phyloP scores from a whole-genome alignment of 225 moss, liverwort and hornwort genomes.

The Rhytidiadelphus loreus region DNA sequence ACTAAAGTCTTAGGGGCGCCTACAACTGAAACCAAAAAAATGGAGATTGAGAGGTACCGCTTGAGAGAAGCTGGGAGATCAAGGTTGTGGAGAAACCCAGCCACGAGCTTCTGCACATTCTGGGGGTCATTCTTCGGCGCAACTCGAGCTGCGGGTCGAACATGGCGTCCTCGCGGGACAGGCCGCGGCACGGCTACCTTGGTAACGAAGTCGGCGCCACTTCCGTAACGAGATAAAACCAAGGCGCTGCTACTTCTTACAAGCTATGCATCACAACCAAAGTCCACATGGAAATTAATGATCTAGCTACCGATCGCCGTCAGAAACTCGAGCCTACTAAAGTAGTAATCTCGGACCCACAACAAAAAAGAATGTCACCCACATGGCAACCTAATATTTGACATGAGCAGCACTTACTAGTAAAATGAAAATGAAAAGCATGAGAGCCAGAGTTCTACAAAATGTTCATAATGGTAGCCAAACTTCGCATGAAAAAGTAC shows the following conservation, averaged over 20 bases:
- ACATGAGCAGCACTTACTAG: not conserved
- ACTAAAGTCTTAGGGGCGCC: too few species aligned
- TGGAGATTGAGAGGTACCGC: not conserved
- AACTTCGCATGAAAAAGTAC: not conserved
- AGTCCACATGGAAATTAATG: not conserved
- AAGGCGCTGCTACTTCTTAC: conserved; percentile 6
- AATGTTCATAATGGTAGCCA: too few species aligned
- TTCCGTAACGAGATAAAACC: not conserved
- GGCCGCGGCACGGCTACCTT: not conserved
- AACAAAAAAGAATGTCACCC: too few species aligned
- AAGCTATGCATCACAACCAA: conserved; percentile 2
- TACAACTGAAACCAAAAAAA: not conserved
- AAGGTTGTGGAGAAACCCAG: conserved; percentile 12
- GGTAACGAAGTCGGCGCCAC: not conserved
- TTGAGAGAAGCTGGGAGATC: not conserved
- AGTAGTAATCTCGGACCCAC: too few species aligned
- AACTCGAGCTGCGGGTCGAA: not conserved
- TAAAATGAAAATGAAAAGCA: not conserved
- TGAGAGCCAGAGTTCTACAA: not conserved
- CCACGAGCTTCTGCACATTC: conserved; percentile 21
- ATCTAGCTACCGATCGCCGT: not conserved
- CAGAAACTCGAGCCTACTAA: not conserved
- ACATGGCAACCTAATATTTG: not conserved
- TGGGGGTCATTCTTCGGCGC: not conserved
- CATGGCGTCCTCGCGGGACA: not conserved